Evolutionary conservation across 1,284 basidiomycete genomes (phyloP).

Genomic region (Ustilago trichophora): DNA sequence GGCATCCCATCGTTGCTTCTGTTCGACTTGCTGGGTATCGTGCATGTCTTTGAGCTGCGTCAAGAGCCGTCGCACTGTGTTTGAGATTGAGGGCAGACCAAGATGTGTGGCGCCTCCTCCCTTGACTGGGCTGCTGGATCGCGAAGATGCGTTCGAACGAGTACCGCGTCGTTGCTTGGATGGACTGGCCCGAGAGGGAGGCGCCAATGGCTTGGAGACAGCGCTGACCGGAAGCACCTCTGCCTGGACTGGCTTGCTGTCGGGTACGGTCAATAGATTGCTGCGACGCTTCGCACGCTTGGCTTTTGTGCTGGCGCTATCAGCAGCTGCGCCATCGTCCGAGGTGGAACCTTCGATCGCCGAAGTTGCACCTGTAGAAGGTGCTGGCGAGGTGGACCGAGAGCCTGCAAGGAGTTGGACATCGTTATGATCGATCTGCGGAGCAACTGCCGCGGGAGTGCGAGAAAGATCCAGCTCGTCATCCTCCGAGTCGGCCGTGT

Average conservation of each 20-base stretch:
- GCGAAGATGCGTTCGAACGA: constrained; percentile 31
- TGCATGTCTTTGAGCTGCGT: constrained; percentile 85
- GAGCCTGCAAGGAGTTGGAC: constrained; percentile 2
- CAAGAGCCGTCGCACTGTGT: constrained; percentile 79
- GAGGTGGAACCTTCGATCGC: constrained; percentile 12
- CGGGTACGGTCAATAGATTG: constrained; percentile 49
- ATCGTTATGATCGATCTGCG: constrained; percentile 20
- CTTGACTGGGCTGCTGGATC: constrained; percentile 43
- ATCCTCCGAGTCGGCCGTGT: constrained; percentile 39
- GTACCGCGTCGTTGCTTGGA: constrained; percentile 17
- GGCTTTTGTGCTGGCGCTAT: constrained; percentile 16
- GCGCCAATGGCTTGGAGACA: constrained; percentile 31
- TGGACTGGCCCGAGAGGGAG: constrained; percentile 18
- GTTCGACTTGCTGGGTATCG: constrained; percentile 79
- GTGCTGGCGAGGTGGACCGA: constrained; percentile 16
- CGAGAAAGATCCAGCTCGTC: constrained; percentile 56
- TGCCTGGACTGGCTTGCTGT: constrained; percentile 65
- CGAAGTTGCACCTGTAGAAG: constrained; percentile 17
- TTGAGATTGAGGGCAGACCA: constrained; percentile 69
- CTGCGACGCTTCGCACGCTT: constrained; percentile 27
- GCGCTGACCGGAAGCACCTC: constrained; percentile 50
- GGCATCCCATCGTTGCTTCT: constrained; percentile 84
- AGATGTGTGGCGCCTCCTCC: neutral
- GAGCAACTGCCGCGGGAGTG: constrained; percentile 24
- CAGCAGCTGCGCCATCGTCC: constrained; percentile 13